Evolutionary conservation across 768 basidiomycete species (phyloP), one percentile per base, ranked within the genome.

Genomic region (Hygrocybe coccinea): DNA sequence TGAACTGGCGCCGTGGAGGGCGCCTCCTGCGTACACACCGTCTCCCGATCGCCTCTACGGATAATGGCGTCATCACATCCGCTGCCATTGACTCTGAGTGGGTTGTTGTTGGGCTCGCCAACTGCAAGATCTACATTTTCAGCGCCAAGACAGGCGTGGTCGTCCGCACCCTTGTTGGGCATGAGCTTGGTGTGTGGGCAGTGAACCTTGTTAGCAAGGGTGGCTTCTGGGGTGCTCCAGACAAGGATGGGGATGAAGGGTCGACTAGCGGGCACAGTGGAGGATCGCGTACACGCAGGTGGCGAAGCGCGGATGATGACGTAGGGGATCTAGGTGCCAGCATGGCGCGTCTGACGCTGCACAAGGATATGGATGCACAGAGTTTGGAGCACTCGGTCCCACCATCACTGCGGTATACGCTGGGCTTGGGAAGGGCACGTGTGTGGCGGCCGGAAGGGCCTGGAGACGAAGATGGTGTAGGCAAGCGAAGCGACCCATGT

Each of bases 141-240:
- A 86, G 86, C 59, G 85, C 89, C 1, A 74, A 71, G 38, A 88
- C 87, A 0, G 95, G 95, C 0, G 80, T 86, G 1, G 81, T 89
- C 49, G 79, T 80, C 39, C 79, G 87, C 50, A 90, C 89, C 0
- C 80, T 98, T 1, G 76, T 82, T 8, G 95, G 95, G 0, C 95
- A 97, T 68, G 85, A 87, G 14, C 72, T 79, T 19, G 95, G 95
- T n/a, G 94, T 97, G 1, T 97, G 95, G 95, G 87, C 89, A 12
- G 82, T 97, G 12, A 83, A 85, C 52, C 78, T 97, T 24, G 83
- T 95, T 48, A 80, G 80, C 22, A 77, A 80, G 39, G 85, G 86
- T n/a, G 86, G 85, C 1, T 63, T 66, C 49, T 76, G 70, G 70
- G 55, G 57, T 21, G 61, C 54, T 24, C 33, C 24, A 12, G 45